Evolutionary conservation across 805 yeast genomes (phyloP).

Genomic region (Sugiyamaella valdiviana): DNA sequence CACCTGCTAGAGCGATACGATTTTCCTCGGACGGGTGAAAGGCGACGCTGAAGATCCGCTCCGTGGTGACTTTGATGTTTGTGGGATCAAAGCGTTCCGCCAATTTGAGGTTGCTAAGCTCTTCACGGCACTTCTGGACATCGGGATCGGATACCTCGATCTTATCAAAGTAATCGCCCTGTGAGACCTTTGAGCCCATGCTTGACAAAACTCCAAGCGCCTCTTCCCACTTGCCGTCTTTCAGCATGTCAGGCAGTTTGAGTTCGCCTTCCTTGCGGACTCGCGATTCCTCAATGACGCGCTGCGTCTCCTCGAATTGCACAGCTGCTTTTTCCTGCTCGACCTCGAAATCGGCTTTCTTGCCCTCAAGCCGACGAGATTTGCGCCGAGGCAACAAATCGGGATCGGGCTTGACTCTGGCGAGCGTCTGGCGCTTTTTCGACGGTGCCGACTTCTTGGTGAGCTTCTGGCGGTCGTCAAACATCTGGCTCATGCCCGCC

Average conservation of each 20-base stretch:
- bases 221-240: constrained; percentile 34
- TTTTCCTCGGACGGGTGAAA: constrained; percentile 70
- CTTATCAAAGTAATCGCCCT: constrained; percentile 33
- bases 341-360: constrained; percentile 48
- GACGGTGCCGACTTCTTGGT: constrained; percentile 28
- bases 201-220: constrained; percentile 28
- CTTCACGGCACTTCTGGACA: constrained; percentile 45
- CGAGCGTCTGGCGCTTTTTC: constrained; percentile 20
- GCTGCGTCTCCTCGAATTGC: constrained; percentile 21
- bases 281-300: constrained; percentile 39
- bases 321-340: constrained; percentile 28
- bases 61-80: constrained; percentile 57
- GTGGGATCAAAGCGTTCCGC: constrained; percentile 54
- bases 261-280: constrained; percentile 45
- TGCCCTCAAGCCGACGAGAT: constrained; percentile 75
- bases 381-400: constrained; percentile 54
- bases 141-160: constrained; percentile 40
- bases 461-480: constrained; percentile 34
- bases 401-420: constrained; percentile 26
- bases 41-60: constrained; percentile 64
- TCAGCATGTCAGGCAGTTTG: constrained; percentile 25
- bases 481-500: constrained; percentile 48
- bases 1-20: constrained; percentile 75
- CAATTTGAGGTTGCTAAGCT: constrained; percentile 45
- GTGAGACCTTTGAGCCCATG: constrained; percentile 28